phyloP scores from a whole-genome alignment of 2,329 filamentous ascomycete species.

The Fusarium camptoceras region DNA sequence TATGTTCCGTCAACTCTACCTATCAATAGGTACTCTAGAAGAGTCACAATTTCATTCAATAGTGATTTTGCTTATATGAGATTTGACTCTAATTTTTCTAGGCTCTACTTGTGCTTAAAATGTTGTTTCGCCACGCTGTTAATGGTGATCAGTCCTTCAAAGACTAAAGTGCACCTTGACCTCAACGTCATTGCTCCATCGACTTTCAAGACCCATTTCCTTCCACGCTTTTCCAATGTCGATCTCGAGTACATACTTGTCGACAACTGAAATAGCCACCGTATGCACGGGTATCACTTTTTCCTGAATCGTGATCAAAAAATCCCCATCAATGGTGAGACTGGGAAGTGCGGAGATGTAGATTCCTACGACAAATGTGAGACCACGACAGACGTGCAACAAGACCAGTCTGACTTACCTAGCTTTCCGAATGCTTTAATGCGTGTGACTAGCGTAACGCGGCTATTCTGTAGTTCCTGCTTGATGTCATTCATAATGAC shows the following conservation, averaged over 20 bases:
- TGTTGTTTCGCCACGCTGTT: not conserved
- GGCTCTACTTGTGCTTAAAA: not conserved
- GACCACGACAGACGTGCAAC: not conserved
- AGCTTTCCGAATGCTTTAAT: conserved; percentile 84
- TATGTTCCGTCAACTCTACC: not conserved
- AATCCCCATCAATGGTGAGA: conserved; percentile 70
- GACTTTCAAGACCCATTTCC: conserved; percentile 74
- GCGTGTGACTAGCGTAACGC: conserved; percentile 73
- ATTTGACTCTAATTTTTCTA: not conserved
- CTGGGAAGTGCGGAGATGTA: conserved; percentile 78
- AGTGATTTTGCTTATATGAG: not conserved
- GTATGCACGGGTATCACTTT: conserved; percentile 74
- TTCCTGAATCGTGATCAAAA: conserved; percentile 81
- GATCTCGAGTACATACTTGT: conserved; percentile 75
- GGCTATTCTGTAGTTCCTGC: conserved; percentile 62
- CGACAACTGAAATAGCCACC: conserved; percentile 67
- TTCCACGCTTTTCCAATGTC: conserved; percentile 83
- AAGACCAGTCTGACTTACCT: conserved; percentile 60
- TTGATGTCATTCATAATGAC: conserved; percentile 72
- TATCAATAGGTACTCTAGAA: not conserved
- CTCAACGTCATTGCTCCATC: conserved; percentile 84
- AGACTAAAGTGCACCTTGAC: conserved; percentile 70
- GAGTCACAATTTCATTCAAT: not conserved
- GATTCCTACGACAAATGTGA: conserved; percentile 61
- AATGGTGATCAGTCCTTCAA: conserved; percentile 32